These are phyloP conservation scores for Carex scoparia DNA, from an alignment of 176 grass and related monocot genomes.

Conservation along the genomic window DNA sequence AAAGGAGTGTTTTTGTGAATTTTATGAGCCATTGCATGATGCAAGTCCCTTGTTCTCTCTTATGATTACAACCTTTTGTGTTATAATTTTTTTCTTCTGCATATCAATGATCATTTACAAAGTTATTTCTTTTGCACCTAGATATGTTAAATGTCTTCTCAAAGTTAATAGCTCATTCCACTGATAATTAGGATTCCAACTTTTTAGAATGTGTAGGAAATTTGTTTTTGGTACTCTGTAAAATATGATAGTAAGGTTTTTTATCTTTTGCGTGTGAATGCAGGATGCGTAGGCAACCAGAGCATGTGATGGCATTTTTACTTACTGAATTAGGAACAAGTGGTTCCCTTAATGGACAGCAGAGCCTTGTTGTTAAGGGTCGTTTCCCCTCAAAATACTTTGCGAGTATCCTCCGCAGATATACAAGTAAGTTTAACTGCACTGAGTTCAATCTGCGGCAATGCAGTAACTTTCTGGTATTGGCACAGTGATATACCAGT, in stretches of 20 bases:
- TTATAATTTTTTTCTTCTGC: not conserved
- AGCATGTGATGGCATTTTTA: constrained; percentile 86
- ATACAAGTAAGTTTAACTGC: constrained; percentile 51
- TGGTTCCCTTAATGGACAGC: constrained; percentile 80
- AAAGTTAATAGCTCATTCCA: too few relatives aligned
- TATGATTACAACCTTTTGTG: not conserved
- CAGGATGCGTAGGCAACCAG: constrained; percentile 89
- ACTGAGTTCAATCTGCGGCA: too few relatives aligned
- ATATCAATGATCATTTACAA: not conserved
- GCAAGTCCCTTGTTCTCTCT: constrained; percentile 16
- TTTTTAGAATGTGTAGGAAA: not conserved
- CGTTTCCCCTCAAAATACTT: constrained; percentile 75
- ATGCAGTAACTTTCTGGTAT: not conserved
- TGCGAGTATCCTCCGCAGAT: constrained; percentile 62
- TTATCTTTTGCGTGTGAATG: not conserved
- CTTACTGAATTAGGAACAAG: constrained; percentile 81
- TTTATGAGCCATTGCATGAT: constrained; percentile 79
- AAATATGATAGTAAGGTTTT: not conserved
- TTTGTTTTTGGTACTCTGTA: not conserved
- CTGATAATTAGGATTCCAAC: too few relatives aligned
- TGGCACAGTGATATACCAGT: not conserved
- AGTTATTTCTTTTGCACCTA: not conserved
- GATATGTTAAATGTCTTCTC: not conserved
- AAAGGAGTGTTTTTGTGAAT: constrained; percentile 88
- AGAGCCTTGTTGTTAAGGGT: constrained; percentile 85